Conservation (phyloP, 805 yeast species). For the Saturnispora bothae region DNA sequence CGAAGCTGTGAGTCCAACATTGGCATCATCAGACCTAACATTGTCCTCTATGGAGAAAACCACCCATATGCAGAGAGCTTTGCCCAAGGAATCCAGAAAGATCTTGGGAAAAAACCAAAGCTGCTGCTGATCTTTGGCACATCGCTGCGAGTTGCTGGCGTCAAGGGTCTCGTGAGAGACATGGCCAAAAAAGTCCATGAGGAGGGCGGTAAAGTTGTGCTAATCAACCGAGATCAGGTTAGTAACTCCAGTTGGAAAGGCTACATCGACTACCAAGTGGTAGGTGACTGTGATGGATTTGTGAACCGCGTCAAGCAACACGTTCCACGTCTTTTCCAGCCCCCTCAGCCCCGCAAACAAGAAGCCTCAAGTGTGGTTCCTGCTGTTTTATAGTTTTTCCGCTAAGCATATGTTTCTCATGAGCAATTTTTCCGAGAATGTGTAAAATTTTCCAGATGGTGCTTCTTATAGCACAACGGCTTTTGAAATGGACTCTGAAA, state of each 20-base stretch:
- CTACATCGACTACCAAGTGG: conserved; percentile 68
- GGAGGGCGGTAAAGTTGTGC: conserved; percentile 64
- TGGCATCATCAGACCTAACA: conserved; percentile 79
- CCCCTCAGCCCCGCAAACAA: too few species aligned
- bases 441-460: too few species aligned
- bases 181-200: conserved; percentile 63
- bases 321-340: too few species aligned
- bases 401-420: neutral
- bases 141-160: conserved; percentile 83
- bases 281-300: conserved; percentile 77
- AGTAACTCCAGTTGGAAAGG: conserved; percentile 57
- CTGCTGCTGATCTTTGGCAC: conserved; percentile 85
- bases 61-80: conserved; percentile 82
- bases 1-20: conserved; percentile 58
- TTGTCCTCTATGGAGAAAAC: conserved; percentile 87
- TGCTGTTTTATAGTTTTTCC: too few species aligned
- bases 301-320: conserved; percentile 42
- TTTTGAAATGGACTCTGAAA: neutral
- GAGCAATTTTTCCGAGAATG: neutral
- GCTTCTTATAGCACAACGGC: too few species aligned
- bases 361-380: too few species aligned
- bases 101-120: conserved; percentile 62
- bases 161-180: conserved; percentile 61
- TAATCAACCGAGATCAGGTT: conserved; percentile 61
- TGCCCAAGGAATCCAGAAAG: conserved; percentile 57